These are phyloP conservation scores for Yamadazyma olivae DNA, from an alignment of 805 yeast species.

Conservation along the genomic window DNA sequence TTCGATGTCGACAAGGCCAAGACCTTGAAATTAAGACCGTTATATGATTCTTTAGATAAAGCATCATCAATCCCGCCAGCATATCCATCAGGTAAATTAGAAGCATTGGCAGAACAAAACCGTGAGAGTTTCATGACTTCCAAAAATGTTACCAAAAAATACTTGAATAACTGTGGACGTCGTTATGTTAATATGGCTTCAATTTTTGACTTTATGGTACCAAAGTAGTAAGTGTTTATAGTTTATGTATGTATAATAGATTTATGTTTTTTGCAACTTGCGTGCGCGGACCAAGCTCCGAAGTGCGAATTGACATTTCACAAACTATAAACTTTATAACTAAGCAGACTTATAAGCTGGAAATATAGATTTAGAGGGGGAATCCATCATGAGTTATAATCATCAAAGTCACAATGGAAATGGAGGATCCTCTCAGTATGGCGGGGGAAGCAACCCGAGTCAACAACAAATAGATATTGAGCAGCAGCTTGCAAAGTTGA, in stretches of 20 bases:
- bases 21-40: constrained; percentile 50
- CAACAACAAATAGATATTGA: constrained; percentile 8
- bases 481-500: constrained; percentile 25
- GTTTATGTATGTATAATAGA: too few species aligned
- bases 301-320: too few species aligned
- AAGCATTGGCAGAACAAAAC: constrained; percentile 79
- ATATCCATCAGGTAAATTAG: constrained; percentile 52
- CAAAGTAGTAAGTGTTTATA: constrained; percentile 1
- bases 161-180: constrained; percentile 79
- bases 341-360: too few species aligned
- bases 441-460: constrained; percentile 3
- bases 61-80: constrained; percentile 11
- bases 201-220: constrained; percentile 63
- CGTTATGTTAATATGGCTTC: constrained; percentile 82
- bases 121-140: constrained; percentile 54
- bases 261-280: too few species aligned
- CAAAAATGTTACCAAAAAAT: constrained; percentile 63
- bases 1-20: constrained; percentile 83
- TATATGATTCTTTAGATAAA: constrained; percentile 33
- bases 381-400: constrained; percentile 3
- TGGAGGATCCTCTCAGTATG: neutral
- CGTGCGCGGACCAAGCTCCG: too few species aligned
- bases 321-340: too few species aligned
- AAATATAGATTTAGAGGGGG: too few species aligned
- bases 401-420: neutral